Evolutionary conservation across 768 basidiomycete species (phyloP).

Genomic region (Mycena sanguinolenta): DNA sequence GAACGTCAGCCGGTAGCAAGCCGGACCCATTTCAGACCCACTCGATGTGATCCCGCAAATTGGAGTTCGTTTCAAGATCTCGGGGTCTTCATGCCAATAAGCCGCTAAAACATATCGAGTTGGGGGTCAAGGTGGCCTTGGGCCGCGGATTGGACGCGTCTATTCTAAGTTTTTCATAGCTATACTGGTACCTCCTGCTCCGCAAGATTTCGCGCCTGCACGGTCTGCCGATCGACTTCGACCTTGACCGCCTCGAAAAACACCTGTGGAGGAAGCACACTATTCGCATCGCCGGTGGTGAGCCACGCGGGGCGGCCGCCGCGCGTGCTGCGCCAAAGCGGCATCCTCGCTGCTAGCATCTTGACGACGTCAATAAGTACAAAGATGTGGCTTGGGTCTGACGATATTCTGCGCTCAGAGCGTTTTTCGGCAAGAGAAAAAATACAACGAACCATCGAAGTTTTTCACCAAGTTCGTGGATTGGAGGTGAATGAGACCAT

Average conservation of each 20-base stretch:
- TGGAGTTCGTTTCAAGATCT: no score
- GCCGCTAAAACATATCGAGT: no score
- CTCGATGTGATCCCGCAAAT: no score
- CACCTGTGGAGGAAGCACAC: conserved; percentile 21
- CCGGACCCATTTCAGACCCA: no score
- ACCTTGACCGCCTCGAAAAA: conserved; percentile 21
- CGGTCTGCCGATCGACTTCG: background rate
- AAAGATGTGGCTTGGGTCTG: conserved; percentile 2
- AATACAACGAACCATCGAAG: background rate
- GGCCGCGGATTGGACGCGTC: no score
- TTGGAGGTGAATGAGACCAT: conserved; percentile 22
- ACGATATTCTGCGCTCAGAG: background rate
- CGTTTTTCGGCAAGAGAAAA: no score
- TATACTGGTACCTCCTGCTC: background rate
- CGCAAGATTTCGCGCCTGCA: background rate
- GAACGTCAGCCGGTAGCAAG: no score
- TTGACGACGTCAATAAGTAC: conserved; percentile 22
- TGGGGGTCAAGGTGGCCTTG: no score
- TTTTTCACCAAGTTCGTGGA: background rate
- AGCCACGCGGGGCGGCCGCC: conserved; percentile 14
- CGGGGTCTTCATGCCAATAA: no score
- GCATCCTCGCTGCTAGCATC: conserved; percentile 21
- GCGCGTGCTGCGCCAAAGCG: conserved; percentile 4
- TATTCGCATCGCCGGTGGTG: conserved; percentile 25
- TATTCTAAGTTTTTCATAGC: no score